Base-by-base conservation (phyloP, 305 asterid species). In the Fraxinus velutina region DNA sequence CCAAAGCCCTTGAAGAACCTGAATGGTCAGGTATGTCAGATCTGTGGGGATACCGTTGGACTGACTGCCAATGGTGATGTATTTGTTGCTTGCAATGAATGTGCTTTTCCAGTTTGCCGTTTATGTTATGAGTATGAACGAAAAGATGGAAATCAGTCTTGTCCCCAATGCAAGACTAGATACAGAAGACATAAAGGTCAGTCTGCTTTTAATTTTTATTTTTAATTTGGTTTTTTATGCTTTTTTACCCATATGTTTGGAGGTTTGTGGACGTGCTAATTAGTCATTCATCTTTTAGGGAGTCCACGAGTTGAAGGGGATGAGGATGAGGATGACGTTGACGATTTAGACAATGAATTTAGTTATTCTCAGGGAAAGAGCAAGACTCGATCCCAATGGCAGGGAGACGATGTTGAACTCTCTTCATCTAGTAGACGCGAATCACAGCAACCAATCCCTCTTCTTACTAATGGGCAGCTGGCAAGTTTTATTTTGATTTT, bases 391-490 rank as follows among this genome's bases (percentile, higher is more conserved):
- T 89, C 89, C 83, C 94, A 92, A 74, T 95, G 98, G 98, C 93
- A 85, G 80, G 95, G 91, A 76, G 97, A 90, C 60, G 97, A 92
- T 79, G 85, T 87, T 37, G 97, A 92, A 78, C 83, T 89, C 73
- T 91, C 97, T 81, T 93, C 92, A 78, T 95, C 99, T 75, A 89
- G 97, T 47, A 90, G 96, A 75, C 92, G 84, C 73, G 98, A 88
- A 85, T 89, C 96, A 81, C 93, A 88, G 68, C 97, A 86, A 79
- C 92, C 96, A 21, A 92, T 92, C 77, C 95, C 94, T 70, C 97
- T 87, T 83, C 94, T 95, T 83, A 92, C 93, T 32, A 85, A 91
- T 85, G 96, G 96, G 78, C 97, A 89, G 82, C 83, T 84, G 22
- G 97, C 92, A 88, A 86, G 96, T 90, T 68, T 60, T 55, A 17